phyloP scores from a whole-genome alignment of 208 protist species.

The Porcisia hertigi region DNA sequence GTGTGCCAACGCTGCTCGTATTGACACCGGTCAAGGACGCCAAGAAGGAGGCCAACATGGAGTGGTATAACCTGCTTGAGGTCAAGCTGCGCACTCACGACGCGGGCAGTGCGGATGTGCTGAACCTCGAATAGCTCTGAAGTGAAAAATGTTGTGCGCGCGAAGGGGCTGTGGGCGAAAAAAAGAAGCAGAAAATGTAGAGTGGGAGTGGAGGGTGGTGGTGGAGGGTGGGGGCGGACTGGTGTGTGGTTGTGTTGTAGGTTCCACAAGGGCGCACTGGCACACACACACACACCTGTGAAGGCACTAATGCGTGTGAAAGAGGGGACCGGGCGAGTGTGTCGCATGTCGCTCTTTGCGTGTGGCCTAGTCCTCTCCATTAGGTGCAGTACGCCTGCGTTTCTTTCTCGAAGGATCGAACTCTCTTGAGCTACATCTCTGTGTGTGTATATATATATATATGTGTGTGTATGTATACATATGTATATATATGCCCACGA shows the following conservation, averaged over 20 bases:
- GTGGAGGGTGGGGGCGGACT: too few relatives aligned
- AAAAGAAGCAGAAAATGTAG: neutral
- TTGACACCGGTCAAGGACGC: slow-evolving; percentile 34
- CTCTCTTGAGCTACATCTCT: too few relatives aligned
- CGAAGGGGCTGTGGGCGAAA: neutral
- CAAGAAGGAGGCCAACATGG: slow-evolving; percentile 25
- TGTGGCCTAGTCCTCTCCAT: too few relatives aligned
- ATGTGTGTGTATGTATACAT: too few relatives aligned
- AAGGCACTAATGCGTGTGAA: neutral
- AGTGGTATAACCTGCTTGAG: slow-evolving; percentile 47
- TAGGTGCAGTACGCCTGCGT: too few relatives aligned
- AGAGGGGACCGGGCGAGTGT: too few relatives aligned
- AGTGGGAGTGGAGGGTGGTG: too few relatives aligned
- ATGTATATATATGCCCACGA: too few relatives aligned
- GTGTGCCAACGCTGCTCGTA: slow-evolving; percentile 62
- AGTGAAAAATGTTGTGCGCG: too few relatives aligned
- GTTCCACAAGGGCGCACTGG: neutral
- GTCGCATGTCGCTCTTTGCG: too few relatives aligned
- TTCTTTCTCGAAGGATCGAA: too few relatives aligned
- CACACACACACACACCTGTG: neutral
- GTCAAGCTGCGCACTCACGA: slow-evolving; percentile 44
- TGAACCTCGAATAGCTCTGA: slow-evolving; percentile 17
- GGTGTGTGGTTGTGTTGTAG: neutral
- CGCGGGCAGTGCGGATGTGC: slow-evolving; percentile 19
- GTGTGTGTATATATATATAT: too few relatives aligned